These are phyloP conservation scores for Farysia itapuensis DNA, from an alignment of 1,284 basidiomycete species.

Conservation along the genomic window DNA sequence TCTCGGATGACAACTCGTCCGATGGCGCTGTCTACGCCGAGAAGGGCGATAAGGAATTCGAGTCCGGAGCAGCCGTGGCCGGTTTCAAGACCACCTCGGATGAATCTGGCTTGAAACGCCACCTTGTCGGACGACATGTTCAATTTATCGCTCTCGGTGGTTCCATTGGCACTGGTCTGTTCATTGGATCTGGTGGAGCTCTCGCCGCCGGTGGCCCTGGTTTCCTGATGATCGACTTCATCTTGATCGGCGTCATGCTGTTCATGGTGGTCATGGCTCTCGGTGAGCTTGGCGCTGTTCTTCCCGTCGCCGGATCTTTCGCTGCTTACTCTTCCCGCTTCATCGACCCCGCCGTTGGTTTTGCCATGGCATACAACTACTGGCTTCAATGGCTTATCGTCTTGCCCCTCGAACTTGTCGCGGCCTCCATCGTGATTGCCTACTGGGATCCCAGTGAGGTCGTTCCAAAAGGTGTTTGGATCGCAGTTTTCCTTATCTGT, in stretches of 20 bases:
- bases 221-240: constrained; percentile 58
- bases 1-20: constrained; percentile 8
- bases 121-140: constrained; percentile 47
- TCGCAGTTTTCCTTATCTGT: constrained; percentile 43
- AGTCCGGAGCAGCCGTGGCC: constrained; percentile 14
- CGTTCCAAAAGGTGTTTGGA: constrained; percentile 46
- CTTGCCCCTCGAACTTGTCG: constrained; percentile 53
- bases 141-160: constrained; percentile 54
- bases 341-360: constrained; percentile 54
- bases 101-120: constrained; percentile 43
- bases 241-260: constrained; percentile 58
- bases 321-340: constrained; percentile 55
- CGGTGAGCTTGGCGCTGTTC: constrained; percentile 52
- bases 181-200: constrained; percentile 63
- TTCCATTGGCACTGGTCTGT: constrained; percentile 64
- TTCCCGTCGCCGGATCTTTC: constrained; percentile 56
- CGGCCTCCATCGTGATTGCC: constrained; percentile 51
- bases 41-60: constrained; percentile 29
- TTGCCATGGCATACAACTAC: constrained; percentile 57
- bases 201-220: constrained; percentile 64
- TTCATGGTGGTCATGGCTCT: constrained; percentile 60
- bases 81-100: constrained; percentile 22
- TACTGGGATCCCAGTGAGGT: constrained; percentile 48
- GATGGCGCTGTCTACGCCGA: constrained; percentile 5
- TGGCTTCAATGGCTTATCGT: constrained; percentile 56